Conservation (phyloP, 257 asterid species). For the Orobanche coerulescens region DNA sequence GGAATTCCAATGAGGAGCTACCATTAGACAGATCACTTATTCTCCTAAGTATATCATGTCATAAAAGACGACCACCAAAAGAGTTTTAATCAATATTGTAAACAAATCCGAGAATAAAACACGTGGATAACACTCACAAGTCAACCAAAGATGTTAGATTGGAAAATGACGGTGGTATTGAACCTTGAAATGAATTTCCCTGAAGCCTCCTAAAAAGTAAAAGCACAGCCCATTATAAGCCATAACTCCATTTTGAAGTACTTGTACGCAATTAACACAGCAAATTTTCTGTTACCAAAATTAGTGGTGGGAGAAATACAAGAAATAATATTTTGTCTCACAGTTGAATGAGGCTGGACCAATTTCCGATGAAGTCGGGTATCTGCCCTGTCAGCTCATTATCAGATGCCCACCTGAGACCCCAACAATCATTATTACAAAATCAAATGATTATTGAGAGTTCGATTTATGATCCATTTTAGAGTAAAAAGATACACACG, state of each 20-base stretch:
- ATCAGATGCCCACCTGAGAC: conserved; percentile 59
- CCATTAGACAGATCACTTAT: conserved; percentile 62
- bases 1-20: conserved; percentile 55
- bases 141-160: conserved; percentile 45
- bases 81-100: neutral
- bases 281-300: neutral
- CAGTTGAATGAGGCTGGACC: conserved; percentile 45
- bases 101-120: neutral
- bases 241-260: no score
- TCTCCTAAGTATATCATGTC: conserved; percentile 41
- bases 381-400: conserved; percentile 56
- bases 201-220: conserved; percentile 47
- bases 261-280: neutral
- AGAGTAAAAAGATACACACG: conserved; percentile 24
- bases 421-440: conserved; percentile 14
- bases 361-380: conserved; percentile 72
- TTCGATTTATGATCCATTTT: neutral
- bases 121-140: conserved; percentile 38
- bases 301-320: no score
- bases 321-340: conserved; percentile 29
- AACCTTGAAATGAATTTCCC: conserved; percentile 64
- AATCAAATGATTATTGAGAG: neutral
- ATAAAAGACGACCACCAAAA: neutral
- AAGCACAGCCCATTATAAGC: no score
- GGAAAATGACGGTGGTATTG: conserved; percentile 66